Base-by-base conservation (phyloP, 1,284 basidiomycete genomes). In the Tilletia setariae region DNA sequence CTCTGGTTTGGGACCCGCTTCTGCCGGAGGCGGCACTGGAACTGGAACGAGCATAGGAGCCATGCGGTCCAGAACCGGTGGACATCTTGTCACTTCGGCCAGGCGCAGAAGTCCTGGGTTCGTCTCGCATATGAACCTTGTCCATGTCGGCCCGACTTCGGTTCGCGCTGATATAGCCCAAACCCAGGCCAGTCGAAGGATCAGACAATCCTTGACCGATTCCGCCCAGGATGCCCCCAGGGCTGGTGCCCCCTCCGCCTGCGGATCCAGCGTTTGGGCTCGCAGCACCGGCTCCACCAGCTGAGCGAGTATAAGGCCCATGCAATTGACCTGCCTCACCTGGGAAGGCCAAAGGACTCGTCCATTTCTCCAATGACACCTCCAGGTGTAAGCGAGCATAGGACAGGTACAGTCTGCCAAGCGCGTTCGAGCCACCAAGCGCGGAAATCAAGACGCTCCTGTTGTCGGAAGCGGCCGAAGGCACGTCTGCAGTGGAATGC, bases 341-440 rank as follows among this genome's bases (percentile, higher is more conserved):
- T 2, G 56, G 56, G 28, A 61, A 61, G 13, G 56, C 56, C 9
- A 61, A 21, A 3, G 56, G 56, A 61, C 56, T 61, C 56, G 56
- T 61, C 56, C 56, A 61, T 16, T 61, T 61, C 32, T 61, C 56
- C 13, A 61, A 30, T 19, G 56, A 11, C 15, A 61, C 56, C 28
- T 61, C 56, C 30, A 61, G 56, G n/a, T 61, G 56, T 6, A 61
- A 32, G 16, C 56, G 28, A 19, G 56, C 56, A 16, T 61, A 61
- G 30, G 56, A 61, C 13, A 61, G 56, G 6, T 61, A 61, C 2
- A 61, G 56, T 40, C 56, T 13, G 25, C 56, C 56, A 16, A 61
- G 56, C 56, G 56, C 56, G n/a, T 30, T 35, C 28, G 25, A 35
- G 28, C 56, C 56, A 30, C 56, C 56, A 13, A 61, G 56, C 16